Percentiles rank a stretch among this genome's conserved stretches.
phyloP scores from a whole-genome alignment of 768 basidiomycete species.

The Lepiota venenata region DNA sequence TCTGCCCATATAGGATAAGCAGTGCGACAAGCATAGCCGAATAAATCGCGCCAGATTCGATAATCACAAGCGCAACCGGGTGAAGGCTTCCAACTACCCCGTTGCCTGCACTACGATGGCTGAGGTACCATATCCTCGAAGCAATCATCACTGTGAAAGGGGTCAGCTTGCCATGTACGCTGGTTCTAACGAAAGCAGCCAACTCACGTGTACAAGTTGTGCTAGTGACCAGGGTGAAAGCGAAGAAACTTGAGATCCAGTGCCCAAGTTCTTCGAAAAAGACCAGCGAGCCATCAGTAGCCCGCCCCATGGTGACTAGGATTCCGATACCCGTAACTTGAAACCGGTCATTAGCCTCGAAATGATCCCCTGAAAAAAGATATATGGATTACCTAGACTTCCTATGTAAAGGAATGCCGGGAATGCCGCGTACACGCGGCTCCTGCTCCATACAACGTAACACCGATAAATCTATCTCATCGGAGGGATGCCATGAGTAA shows the following conservation, averaged over 20 bases:
- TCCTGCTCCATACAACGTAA: constrained; percentile 29
- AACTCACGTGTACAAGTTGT: constrained; percentile 30
- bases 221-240: constrained; percentile 33
- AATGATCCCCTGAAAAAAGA: background rate
- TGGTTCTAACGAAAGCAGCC: background rate
- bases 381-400: constrained; percentile 23
- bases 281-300: constrained; percentile 24
- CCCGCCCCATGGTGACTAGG: constrained; percentile 26
- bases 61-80: constrained; percentile 30
- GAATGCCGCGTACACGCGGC: constrained; percentile 20
- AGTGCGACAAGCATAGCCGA: constrained; percentile 28
- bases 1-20: constrained; percentile 28
- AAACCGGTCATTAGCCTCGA: background rate
- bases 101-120: constrained; percentile 20
- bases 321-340: constrained; percentile 27
- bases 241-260: constrained; percentile 38
- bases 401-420: constrained; percentile 26
- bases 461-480: constrained; percentile 24
- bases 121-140: constrained; percentile 31
- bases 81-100: constrained; percentile 20
- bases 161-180: background rate
- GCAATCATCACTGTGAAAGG: constrained; percentile 24
- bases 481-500: background rate
- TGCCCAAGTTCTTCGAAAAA: constrained; percentile 28
- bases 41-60: constrained; percentile 36